phyloP scores from a whole-genome alignment of 2,329 filamentous ascomycete species.

The Aspergillus caelatus region DNA sequence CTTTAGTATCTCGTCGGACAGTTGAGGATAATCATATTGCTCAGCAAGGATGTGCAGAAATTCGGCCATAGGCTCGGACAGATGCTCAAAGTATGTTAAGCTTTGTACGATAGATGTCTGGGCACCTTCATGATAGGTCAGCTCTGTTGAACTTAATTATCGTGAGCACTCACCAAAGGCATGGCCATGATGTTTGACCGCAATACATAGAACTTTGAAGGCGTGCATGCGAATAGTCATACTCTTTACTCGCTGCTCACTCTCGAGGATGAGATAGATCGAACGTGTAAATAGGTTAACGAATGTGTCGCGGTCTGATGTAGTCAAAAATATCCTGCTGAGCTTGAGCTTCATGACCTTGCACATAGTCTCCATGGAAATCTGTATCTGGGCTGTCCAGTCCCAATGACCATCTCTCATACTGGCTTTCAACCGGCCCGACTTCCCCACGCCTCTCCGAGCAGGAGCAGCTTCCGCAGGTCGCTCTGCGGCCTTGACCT shows the following conservation, averaged over 20 bases:
- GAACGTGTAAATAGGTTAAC: conserved; percentile 88
- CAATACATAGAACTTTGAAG: conserved; percentile 95
- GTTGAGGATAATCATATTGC: conserved; percentile 95
- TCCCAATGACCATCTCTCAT: conserved; percentile 82
- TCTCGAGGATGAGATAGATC: conserved; percentile 91
- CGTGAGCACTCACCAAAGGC: conserved; percentile 71
- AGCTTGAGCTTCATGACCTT: conserved; percentile 93
- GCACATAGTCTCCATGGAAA: conserved; percentile 89
- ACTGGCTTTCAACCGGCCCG: conserved; percentile 69
- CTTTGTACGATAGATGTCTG: conserved; percentile 99
- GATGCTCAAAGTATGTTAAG: conserved; percentile 94
- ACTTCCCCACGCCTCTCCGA: conserved; percentile 73
- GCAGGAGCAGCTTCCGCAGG: conserved; percentile 70
- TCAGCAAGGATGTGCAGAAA: conserved; percentile 94
- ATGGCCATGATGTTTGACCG: conserved; percentile 96
- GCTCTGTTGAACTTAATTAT: neutral
- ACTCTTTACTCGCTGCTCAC: conserved; percentile 86
- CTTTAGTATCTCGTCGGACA: conserved; percentile 87
- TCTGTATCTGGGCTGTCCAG: conserved; percentile 82
- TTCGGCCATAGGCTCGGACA: conserved; percentile 99
- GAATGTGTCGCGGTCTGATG: conserved; percentile 93
- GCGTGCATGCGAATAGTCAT: conserved; percentile 92
- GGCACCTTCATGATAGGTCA: conserved; percentile 62
- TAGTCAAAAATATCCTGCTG: conserved; percentile 90
- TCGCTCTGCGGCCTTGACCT: conserved; percentile 91